Conservation (phyloP, 2,329 filamentous ascomycete genomes). For the Colletotrichum paranaense region DNA sequence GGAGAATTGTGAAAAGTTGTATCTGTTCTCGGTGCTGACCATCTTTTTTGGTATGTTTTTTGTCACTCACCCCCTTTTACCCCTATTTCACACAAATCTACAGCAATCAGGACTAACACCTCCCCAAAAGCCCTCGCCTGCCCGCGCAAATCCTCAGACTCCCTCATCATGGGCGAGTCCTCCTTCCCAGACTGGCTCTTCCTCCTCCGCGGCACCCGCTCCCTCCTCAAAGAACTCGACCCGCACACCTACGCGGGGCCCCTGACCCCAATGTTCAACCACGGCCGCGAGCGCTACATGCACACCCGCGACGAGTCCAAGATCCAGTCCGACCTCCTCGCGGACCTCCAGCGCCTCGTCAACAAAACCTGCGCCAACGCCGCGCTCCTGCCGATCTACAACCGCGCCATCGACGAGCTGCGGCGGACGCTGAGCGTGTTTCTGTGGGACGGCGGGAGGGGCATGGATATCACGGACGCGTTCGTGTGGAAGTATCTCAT, state of each 20-base stretch:
- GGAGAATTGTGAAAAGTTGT: slow-evolving; percentile 40
- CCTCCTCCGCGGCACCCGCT: slow-evolving; percentile 43
- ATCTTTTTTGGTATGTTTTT: slow-evolving; percentile 44
- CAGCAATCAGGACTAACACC: neutral
- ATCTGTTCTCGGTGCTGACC: slow-evolving; percentile 47
- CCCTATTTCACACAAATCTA: neutral
- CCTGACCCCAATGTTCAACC: slow-evolving; percentile 38
- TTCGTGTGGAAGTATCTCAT: slow-evolving; percentile 54
- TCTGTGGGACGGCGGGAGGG: slow-evolving; percentile 32
- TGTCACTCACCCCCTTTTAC: neutral
- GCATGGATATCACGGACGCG: slow-evolving; percentile 49
- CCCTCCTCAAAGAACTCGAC: slow-evolving; percentile 40
- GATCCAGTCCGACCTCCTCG: slow-evolving; percentile 34
- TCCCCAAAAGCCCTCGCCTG: slow-evolving; percentile 38
- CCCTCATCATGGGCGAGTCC: slow-evolving; percentile 43
- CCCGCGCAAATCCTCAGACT: slow-evolving; percentile 43
- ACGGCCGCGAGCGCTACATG: slow-evolving; percentile 40
- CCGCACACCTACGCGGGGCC: slow-evolving; percentile 34
- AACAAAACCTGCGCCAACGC: slow-evolving; percentile 36
- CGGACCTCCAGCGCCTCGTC: slow-evolving; percentile 37
- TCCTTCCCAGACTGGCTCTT: slow-evolving; percentile 46
- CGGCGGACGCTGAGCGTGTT: slow-evolving; percentile 36
- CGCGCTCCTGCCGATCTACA: slow-evolving; percentile 37
- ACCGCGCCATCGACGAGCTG: slow-evolving; percentile 37
- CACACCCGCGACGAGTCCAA: slow-evolving; percentile 28